Evolutionary conservation across 441 rosid genomes (phyloP).

Genomic region (Eruca vesicaria): DNA sequence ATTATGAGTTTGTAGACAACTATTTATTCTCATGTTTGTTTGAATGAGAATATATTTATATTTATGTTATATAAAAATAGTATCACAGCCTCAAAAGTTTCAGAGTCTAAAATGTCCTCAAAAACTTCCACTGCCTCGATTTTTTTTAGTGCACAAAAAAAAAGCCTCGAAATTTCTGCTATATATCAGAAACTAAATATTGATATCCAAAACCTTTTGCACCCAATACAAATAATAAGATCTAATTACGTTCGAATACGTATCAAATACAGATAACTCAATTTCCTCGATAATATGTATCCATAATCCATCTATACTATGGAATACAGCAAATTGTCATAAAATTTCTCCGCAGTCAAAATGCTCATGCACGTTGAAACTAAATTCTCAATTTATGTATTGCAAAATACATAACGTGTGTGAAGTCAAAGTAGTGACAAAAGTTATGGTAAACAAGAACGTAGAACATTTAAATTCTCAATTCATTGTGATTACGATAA

Average conservation of each 20-base stretch:
- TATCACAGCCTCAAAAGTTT: background rate
- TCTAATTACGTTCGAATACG: background rate
- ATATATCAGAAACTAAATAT: background rate
- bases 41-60: background rate
- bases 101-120: no score
- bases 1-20: background rate
- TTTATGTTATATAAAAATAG: background rate
- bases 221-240: background rate
- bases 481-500: slow-evolving; percentile 15
- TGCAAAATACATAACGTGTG: background rate
- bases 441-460: background rate
- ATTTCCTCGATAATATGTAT: background rate
- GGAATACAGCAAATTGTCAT: background rate
- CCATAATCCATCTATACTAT: background rate
- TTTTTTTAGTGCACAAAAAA: no score
- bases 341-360: background rate
- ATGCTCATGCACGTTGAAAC: background rate
- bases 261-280: background rate
- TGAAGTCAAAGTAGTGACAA: slow-evolving; percentile 23
- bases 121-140: no score
- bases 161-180: no score
- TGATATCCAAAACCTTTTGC: background rate
- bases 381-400: slow-evolving; percentile 6
- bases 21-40: background rate
- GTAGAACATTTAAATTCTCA: background rate